Evolutionary conservation across 805 yeast genomes (phyloP).

Genomic region (Grigorovia jiainica): DNA sequence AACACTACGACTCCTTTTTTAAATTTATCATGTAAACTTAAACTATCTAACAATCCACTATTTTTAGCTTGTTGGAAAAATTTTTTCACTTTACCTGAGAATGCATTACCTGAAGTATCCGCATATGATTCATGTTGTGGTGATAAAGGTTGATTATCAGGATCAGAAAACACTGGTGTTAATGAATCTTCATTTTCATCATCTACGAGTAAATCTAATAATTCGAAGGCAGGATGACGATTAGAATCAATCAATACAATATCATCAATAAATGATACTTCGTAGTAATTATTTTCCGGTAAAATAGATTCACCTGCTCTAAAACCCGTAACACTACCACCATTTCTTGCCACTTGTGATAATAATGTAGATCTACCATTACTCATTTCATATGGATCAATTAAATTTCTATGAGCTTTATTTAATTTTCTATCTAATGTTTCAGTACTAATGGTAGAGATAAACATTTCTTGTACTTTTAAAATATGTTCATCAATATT

Average conservation of each 20-base stretch:
- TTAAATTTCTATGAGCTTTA: conserved; percentile 45
- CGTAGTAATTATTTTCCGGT: conserved; percentile 26
- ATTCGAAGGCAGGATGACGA: conserved; percentile 8
- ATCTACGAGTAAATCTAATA: conserved; percentile 2
- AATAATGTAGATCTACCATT: conserved; percentile 30
- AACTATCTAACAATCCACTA: conserved; percentile 11
- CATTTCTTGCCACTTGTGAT: conserved; percentile 38
- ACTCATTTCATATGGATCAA: conserved; percentile 33
- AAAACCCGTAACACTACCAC: conserved; percentile 35
- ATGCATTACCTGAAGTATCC: conserved; percentile 2
- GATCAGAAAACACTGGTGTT: conserved; percentile 1
- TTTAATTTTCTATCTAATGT: conserved; percentile 37
- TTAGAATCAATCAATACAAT: conserved; percentile 13
- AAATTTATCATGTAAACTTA: conserved; percentile 11
- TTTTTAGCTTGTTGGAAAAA: conserved; percentile 22
- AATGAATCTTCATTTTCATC: conserved; percentile 4
- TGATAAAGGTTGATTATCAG: background rate
- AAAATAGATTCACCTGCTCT: conserved; percentile 25
- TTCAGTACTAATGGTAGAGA: conserved; percentile 37
- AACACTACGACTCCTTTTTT: conserved; percentile 44
- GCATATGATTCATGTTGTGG: background rate
- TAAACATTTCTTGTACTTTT: conserved; percentile 45
- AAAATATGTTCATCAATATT: conserved; percentile 53
- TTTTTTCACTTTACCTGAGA: conserved; percentile 21
- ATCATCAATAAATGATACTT: conserved; percentile 14